Percentiles rank a stretch among this genome's conserved stretches.
Conservation (phyloP, 176 grass and related monocot species). For the Phragmites australis region DNA sequence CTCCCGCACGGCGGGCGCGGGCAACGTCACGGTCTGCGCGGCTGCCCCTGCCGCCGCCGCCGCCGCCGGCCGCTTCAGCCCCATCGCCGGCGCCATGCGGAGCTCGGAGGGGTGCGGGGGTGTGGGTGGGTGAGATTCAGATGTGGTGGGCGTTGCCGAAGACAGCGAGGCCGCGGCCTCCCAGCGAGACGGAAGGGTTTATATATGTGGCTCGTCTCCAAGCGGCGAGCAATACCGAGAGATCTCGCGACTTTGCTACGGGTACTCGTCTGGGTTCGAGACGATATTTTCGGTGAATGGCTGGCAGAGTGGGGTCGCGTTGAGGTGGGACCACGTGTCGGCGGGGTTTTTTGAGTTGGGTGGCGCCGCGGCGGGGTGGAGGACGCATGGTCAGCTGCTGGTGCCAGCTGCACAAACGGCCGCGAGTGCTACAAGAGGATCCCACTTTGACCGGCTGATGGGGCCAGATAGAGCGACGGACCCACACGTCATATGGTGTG, state of each 20-base stretch:
- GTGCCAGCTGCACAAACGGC: conserved; percentile 25
- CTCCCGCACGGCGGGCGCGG: conserved; percentile 53
- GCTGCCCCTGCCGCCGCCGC: conserved; percentile 48
- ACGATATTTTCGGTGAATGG: fast-evolving
- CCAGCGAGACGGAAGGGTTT: not conserved
- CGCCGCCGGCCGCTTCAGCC: conserved; percentile 63
- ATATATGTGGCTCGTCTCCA: not conserved
- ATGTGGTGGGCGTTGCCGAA: conserved; percentile 38
- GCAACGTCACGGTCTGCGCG: conserved; percentile 52
- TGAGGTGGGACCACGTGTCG: fast-evolving
- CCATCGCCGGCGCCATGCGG: conserved; percentile 76
- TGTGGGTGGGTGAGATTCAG: conserved; percentile 38
- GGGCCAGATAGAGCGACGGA: fast-evolving
- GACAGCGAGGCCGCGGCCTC: conserved; percentile 37
- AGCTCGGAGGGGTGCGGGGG: not conserved
- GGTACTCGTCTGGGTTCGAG: not conserved
- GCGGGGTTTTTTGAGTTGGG: not conserved
- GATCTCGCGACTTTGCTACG: not conserved
- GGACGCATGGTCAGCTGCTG: conserved; percentile 25
- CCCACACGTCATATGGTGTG: not conserved
- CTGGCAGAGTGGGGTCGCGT: fast-evolving
- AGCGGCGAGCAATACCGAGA: not conserved
- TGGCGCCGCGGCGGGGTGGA: not conserved
- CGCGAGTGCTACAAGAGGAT: not conserved
- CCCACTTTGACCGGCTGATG: not conserved